Base-by-base conservation (phyloP, 2,329 filamentous ascomycete genomes). In the Colletotrichum eleusines region DNA sequence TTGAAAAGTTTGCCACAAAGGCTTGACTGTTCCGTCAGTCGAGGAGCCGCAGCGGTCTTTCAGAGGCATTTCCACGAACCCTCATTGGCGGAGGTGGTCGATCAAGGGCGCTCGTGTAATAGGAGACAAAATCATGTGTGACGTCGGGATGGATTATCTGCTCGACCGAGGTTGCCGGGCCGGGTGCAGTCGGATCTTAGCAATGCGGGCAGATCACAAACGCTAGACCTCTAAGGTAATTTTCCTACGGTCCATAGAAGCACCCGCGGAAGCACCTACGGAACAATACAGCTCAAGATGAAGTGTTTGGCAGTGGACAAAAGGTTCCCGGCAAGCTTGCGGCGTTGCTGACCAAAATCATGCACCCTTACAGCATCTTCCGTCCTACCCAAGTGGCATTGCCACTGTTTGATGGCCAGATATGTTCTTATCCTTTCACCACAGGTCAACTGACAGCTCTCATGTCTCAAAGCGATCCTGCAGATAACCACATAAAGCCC, bases 401-500 rank as follows among this genome's bases (percentile, higher is more conserved):
- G 31, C 23, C 23, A 50, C 42, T 26, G 44, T 54, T 55, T 50
- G 40, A 61, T 35, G 48, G 18, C 40, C 38, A 35, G 46, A 35
- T 50, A 23, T 33, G 18, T 42, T 14, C 33, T 7, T 8, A 35
- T 42, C 20, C 28, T 61, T 9, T 20, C 12, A 61, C 23, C 11
- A 42, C 23, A 66, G 33, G 33, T 50, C 28, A 38, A 55, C 53
- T 16, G 18, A 33, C 18, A 55, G 33, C 16, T 14, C 18, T 44
- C 2, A 61, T 66, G 63, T 66, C 55, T 61, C 38, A 69, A 55
- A 66, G 63, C 48, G 63, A 51, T 62, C 63, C 63, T 70, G 67
- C 67, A 70, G 54, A 28, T 67, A 38, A 42, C 57, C 61, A 44
- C 23, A 42, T 57, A 23, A 23, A 42, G 53, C 46, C 33, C 28